These are phyloP conservation scores for Acanthamoeba castellanii DNA, from an alignment of 208 protist genomes.

Conservation along the genomic window DNA sequence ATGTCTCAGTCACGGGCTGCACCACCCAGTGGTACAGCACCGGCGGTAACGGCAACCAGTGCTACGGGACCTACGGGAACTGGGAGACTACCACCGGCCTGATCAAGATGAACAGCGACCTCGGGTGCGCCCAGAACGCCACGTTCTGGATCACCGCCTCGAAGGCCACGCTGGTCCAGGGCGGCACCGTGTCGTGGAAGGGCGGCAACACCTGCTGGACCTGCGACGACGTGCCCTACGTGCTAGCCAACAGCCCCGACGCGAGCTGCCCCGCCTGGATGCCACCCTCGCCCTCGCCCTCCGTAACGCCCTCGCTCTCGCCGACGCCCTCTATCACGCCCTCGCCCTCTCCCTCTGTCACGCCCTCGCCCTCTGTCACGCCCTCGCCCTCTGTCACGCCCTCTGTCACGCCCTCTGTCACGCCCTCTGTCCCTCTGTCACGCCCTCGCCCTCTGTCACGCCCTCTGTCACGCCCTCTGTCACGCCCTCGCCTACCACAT, in stretches of 20 bases:
- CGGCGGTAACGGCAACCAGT: not conserved
- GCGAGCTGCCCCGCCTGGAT: not conserved
- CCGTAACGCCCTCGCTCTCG: not conserved
- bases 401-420: not conserved
- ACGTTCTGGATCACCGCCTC: not conserved
- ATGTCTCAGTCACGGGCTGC: not conserved
- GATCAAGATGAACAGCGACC: not conserved
- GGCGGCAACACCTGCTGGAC: not conserved
- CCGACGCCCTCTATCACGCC: not conserved
- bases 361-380: not conserved
- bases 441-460: not conserved
- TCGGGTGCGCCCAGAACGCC: not conserved
- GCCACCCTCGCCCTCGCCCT: not conserved
- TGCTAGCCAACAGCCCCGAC: not conserved
- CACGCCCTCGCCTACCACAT: not conserved
- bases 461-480: no score
- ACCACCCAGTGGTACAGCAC: not conserved
- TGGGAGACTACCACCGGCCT: not conserved
- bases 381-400: not conserved
- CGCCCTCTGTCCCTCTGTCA: not conserved
- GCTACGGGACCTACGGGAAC: not conserved
- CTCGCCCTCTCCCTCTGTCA: not conserved
- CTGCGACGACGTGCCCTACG: slow-evolving; percentile 9
- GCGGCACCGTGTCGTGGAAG: not conserved
- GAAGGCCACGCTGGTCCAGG: not conserved